A percentile compares a stretch with the other conserved stretches of the same genome.
phyloP scores from a whole-genome alignment of 768 basidiomycete species.

The Leucosporidium scottii region DNA sequence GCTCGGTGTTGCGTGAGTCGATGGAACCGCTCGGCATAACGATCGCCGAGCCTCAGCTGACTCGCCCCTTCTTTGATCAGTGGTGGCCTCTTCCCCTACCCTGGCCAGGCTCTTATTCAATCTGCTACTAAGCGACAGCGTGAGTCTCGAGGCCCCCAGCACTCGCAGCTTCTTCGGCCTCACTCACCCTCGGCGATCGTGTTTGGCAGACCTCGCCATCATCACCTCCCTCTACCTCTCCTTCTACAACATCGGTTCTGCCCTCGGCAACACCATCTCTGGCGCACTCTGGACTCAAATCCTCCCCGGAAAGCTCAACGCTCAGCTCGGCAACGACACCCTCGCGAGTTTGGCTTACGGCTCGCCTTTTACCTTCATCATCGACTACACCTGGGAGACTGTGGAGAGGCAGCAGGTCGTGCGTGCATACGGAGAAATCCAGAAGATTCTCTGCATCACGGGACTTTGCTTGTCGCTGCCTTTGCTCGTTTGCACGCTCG shows the following conservation, averaged over 20 bases:
- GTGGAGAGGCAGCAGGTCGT: constrained; percentile 20
- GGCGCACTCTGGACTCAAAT: constrained; percentile 41
- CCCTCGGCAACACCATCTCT: constrained; percentile 38
- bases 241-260: constrained; percentile 28
- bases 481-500: neutral
- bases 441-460: constrained; percentile 30
- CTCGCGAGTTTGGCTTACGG: constrained; percentile 36
- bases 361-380: constrained; percentile 34
- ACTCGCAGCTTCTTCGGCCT: too few species aligned
- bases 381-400: constrained; percentile 17
- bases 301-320: constrained; percentile 1
- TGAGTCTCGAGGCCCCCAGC: neutral
- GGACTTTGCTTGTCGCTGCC: constrained; percentile 17
- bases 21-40: too few species aligned
- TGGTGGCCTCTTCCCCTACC: constrained; percentile 37
- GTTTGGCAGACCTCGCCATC: neutral
- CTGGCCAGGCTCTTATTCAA: constrained; percentile 37
- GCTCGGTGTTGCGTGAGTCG: constrained; percentile 35
- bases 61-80: neutral
- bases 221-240: neutral
- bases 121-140: constrained; percentile 33
- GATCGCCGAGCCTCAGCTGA: too few species aligned
- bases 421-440: constrained; percentile 23
- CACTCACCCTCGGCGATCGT: constrained; percentile 22
- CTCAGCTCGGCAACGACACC: constrained; percentile 29